Percentiles rank a stretch among this genome's conserved stretches.
Evolutionary conservation across 2,329 filamentous ascomycete species (phyloP).

Genomic region (Cercospora citrullina): DNA sequence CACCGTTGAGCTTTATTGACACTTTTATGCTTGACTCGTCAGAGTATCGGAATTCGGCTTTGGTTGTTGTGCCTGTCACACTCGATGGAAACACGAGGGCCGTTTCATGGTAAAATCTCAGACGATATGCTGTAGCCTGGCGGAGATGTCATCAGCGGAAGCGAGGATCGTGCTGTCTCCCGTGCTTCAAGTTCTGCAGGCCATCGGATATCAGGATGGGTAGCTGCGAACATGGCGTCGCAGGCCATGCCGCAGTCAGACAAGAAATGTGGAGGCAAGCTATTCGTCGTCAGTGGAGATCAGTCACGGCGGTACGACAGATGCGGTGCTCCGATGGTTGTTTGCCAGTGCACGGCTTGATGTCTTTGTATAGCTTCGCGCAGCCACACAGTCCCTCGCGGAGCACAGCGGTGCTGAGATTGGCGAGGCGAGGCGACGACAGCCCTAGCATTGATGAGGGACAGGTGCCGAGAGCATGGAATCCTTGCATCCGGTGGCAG

Average conservation of each 20-base stretch:
- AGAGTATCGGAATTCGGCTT: background rate
- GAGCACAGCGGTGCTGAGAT: background rate
- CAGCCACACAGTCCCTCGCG: background rate
- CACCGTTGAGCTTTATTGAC: background rate
- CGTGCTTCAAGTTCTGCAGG: background rate
- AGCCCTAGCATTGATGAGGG: background rate
- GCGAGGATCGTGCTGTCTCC: background rate
- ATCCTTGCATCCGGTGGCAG: background rate
- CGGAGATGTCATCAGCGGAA: background rate
- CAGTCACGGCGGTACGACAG: background rate
- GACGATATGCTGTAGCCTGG: background rate
- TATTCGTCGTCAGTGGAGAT: background rate
- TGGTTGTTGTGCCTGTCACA: background rate
- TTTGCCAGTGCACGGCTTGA: background rate
- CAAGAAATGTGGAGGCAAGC: conserved; percentile 1
- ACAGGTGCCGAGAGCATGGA: background rate
- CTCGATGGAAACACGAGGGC: background rate
- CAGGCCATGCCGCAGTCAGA: background rate
- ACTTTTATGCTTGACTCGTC: background rate
- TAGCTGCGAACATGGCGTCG: background rate
- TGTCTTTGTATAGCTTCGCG: background rate
- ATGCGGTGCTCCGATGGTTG: conserved; percentile 2
- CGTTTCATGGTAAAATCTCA: background rate
- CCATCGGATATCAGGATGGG: background rate
- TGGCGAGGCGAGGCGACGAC: background rate